Evolutionary conservation across 2,329 filamentous ascomycete genomes (phyloP).

Genomic region (Botrytis fabae): DNA sequence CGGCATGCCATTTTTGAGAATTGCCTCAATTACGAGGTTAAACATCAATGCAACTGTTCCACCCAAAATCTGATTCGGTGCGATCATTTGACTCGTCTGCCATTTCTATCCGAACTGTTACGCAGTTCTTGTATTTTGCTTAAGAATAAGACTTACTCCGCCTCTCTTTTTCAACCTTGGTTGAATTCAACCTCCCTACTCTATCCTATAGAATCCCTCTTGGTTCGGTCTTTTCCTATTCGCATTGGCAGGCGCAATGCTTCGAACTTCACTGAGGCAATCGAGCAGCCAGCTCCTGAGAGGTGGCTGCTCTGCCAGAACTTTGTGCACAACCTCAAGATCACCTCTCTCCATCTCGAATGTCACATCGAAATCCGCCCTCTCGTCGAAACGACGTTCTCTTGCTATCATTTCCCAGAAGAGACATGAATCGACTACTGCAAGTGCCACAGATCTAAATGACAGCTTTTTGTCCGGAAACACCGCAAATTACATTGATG

Average conservation of each 20-base stretch:
- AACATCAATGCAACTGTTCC: background rate
- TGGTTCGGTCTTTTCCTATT: constrained; percentile 24
- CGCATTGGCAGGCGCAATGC: constrained; percentile 59
- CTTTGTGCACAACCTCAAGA: constrained; percentile 42
- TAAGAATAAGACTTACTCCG: constrained; percentile 50
- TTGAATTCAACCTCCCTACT: constrained; percentile 7
- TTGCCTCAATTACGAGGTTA: constrained; percentile 16
- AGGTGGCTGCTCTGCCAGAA: constrained; percentile 49
- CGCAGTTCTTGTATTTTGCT: constrained; percentile 16
- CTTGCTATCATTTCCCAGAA: constrained; percentile 50
- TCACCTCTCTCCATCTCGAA: constrained; percentile 45
- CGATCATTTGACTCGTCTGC: constrained; percentile 24
- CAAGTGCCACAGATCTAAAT: constrained; percentile 70
- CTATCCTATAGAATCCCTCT: background rate
- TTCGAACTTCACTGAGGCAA: constrained; percentile 67
- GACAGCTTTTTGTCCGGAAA: constrained; percentile 97
- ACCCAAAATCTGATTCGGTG: constrained; percentile 22
- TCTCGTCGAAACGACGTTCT: constrained; percentile 50
- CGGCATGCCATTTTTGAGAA: background rate
- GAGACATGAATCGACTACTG: constrained; percentile 56
- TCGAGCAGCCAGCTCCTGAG: constrained; percentile 64
- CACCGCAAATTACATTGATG: constrained; percentile 98
- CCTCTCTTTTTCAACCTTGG: constrained; percentile 43
- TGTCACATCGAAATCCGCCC: constrained; percentile 42
- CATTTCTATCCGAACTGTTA: constrained; percentile 19